Evolutionary conservation across 495 filamentous ascomycete species (phyloP), one percentile per base, ranked within the genome.

Genomic region (Rhypophila decipiens): DNA sequence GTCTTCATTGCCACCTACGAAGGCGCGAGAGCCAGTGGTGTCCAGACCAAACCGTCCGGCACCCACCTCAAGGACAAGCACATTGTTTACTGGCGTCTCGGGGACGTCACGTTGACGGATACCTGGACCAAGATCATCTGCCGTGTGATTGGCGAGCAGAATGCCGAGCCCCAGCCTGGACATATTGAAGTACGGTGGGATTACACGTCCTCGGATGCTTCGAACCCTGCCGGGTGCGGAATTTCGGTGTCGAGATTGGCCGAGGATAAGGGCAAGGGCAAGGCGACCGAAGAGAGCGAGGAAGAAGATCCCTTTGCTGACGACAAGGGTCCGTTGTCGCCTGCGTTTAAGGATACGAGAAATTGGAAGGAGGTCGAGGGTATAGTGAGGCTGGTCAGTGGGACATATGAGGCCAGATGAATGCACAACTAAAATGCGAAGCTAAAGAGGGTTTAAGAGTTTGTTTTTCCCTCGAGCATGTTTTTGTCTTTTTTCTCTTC

Each of bases 61-160:
- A 83, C 78, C 1, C 95, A 96, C 70, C 77, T 87, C 8, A 87
- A 88, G 58, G 91, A 97, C 44, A 85, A 86, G 44, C 84, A 85
- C n/a, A 64, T 90, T 4, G 83, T 96, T 12, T 87, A 82, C 60
- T 99, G 93, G 93, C 84, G 84, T 42, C 70, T 97, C 11, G 87
- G 87, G 19, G 94, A 97, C 55, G 63, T 91, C 11, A 77, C 72
- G 0, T 63, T 97, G 12, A 78, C 83, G 29, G 75, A 64, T 0
- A 65, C 67, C 43, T 70, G 66, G 50, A 73, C 83, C 56, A 89
- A 87, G 66, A 77, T 94, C 44, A 82, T 94, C 7, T 88, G 83
- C 46, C 80, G 90, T 8, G 87, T 96, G 21, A 63, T 74, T 49
- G 76, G 82, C 43, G 80, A 85, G 12, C 79, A 86, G n/a, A 87